Evolutionary conservation across 2,329 filamentous ascomycete species (phyloP).

Genomic region (Colletotrichum australisinense): DNA sequence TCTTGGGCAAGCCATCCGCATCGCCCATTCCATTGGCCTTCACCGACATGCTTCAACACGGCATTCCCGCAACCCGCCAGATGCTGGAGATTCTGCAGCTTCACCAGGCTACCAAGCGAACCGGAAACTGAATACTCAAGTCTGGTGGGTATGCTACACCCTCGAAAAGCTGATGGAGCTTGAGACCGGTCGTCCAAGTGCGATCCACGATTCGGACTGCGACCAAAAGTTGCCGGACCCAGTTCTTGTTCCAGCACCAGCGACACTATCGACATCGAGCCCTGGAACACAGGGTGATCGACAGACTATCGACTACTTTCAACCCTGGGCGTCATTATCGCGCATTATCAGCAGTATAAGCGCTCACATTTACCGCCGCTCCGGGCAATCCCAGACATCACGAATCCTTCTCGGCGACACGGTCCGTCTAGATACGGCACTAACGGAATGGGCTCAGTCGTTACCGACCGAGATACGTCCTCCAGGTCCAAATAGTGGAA

Average conservation of each 20-base stretch:
- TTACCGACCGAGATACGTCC: conserved; percentile 25
- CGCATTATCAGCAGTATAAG: conserved; percentile 36
- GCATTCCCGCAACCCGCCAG: background rate
- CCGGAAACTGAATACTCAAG: conserved; percentile 57
- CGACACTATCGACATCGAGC: background rate
- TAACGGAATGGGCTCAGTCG: conserved; percentile 34
- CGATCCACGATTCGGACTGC: conserved; percentile 36
- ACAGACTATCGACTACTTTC: conserved; percentile 31
- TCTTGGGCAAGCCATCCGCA: conserved; percentile 39
- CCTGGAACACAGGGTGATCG: background rate
- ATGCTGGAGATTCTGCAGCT: background rate
- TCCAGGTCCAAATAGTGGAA: background rate
- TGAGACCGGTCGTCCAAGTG: conserved; percentile 39
- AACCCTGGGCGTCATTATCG: conserved; percentile 33
- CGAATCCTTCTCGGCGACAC: conserved; percentile 29
- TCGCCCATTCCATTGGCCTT: conserved; percentile 41
- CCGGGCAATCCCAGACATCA: conserved; percentile 9
- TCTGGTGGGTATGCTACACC: conserved; percentile 66
- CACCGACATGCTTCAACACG: conserved; percentile 34
- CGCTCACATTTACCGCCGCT: conserved; percentile 13
- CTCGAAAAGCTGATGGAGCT: conserved; percentile 51
- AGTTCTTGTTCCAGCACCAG: background rate
- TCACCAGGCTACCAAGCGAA: conserved; percentile 39
- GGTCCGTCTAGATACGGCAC: conserved; percentile 33
- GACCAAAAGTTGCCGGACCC: conserved; percentile 18